Base-by-base conservation (phyloP, 2,329 filamentous ascomycete species). In the Parasarocladium wereldwijsianum region DNA sequence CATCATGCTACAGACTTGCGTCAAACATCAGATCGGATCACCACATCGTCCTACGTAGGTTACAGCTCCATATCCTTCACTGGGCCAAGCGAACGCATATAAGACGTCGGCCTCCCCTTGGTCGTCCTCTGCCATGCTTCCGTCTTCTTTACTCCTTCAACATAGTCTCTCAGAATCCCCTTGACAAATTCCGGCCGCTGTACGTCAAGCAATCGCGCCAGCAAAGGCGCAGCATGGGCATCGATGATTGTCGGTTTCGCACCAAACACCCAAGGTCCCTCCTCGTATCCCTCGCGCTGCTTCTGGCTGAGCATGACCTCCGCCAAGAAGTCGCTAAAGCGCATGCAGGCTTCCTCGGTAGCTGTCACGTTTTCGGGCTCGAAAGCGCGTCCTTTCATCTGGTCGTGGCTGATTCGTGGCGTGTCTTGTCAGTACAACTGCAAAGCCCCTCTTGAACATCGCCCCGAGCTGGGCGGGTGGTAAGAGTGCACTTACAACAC, bases 221-320 rank as follows among this genome's bases (percentile, higher is more conserved):
- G 28, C 16, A 48, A 27, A 2, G 37, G 36, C 18, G 40, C 34
- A 9, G 39, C 42, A 24, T 48, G 41, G 11, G 43, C 47, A 24
- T 50, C 46, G 16, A 47, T 24, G n/a, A 50, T 44, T 2, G 45
- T 48, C 7, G 45, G 46, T 18, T 35, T 34, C 7, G 35, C 36
- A 8, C 43, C 45, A 24, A 49, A 47, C 16, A 49, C 42, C 43
- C 45, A 50, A 6, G 29, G 31, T 16, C 34, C 37, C 9, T 31
- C 37, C 3, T 32, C n/a, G 15, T 13, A 6, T 6, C 16, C 32
- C 4, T 30, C 29, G n/a, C 27, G 27, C 15, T 38, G 22, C 24
- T 38, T 23, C n/a, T 25, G 27, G 6, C 44, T 32, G 5, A 42
- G 17, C 3, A 29, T 31, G 9, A 49, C 21, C 3, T 40, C 37